These are phyloP conservation scores for Babesia gibsoni DNA, from an alignment of 169 alveolate species.

Conservation along the genomic window DNA sequence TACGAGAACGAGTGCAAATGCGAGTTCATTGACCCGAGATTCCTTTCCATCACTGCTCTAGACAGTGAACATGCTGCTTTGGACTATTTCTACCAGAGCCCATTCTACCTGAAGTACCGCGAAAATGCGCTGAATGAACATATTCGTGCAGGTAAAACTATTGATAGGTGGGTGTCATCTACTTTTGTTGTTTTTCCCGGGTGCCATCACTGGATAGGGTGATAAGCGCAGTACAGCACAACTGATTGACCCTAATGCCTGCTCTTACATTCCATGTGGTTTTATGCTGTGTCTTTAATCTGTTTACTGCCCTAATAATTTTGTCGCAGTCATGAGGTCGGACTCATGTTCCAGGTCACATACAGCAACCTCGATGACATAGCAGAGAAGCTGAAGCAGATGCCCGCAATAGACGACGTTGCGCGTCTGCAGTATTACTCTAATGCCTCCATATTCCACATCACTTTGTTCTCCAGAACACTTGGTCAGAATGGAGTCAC, in stretches of 20 bases:
- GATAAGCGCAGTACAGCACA: too few relatives aligned
- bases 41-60: constrained; percentile 32
- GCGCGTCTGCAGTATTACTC: constrained; percentile 47
- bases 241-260: not conserved
- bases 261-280: not conserved
- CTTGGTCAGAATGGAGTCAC: constrained; percentile 53
- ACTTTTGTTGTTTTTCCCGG: too few relatives aligned
- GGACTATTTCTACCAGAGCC: constrained; percentile 64
- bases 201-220: too few relatives aligned
- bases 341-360: constrained; percentile 62
- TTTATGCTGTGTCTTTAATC: too few relatives aligned
- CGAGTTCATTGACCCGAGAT: constrained; percentile 58
- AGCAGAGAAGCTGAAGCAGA: not conserved
- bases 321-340: constrained; percentile 46
- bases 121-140: constrained; percentile 57
- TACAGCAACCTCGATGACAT: constrained; percentile 51
- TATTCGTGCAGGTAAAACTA: constrained; percentile 46
- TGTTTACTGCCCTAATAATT: not conserved
- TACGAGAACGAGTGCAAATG: constrained; percentile 49
- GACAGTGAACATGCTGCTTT: constrained; percentile 64
- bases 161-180: constrained; percentile 52
- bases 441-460: constrained; percentile 48
- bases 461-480: constrained; percentile 49
- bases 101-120: constrained; percentile 57
- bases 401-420: constrained; percentile 11